Percentiles rank a stretch among this genome's conserved stretches.
Evolutionary conservation across 2,329 filamentous ascomycete species (phyloP).

Genomic region (Botrytis pseudocinerea): DNA sequence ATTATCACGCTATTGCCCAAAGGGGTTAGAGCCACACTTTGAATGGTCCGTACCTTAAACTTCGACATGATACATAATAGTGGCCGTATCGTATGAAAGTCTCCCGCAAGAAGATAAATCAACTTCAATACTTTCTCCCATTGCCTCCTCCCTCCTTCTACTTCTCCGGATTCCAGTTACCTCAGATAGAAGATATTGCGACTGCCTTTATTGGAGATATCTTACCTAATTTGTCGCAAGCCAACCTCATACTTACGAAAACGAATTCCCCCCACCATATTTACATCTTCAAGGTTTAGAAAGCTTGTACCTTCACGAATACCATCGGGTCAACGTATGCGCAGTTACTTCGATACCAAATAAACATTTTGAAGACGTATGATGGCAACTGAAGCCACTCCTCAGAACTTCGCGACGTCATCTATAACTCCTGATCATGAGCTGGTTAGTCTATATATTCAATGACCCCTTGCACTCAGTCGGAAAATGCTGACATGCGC

Average conservation of each 20-base stretch:
- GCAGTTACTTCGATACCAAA: conserved; percentile 37
- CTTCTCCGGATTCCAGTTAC: neutral
- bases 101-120: conserved; percentile 6
- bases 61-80: conserved; percentile 10
- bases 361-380: conserved; percentile 52
- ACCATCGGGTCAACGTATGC: conserved; percentile 34
- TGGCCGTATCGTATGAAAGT: conserved; percentile 15
- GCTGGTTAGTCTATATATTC: conserved; percentile 34
- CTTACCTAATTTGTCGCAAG: conserved; percentile 7
- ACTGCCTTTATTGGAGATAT: neutral
- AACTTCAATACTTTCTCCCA: neutral
- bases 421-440: conserved; percentile 38
- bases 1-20: neutral
- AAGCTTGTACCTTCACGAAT: conserved; percentile 28
- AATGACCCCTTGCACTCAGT: neutral
- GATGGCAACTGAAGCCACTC: conserved; percentile 64
- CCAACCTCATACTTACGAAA: conserved; percentile 5
- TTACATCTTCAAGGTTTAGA: conserved; percentile 8
- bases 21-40: neutral
- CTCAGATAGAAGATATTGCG: conserved; percentile 6
- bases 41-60: conserved; percentile 8
- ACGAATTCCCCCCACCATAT: conserved; percentile 13
- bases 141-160: neutral
- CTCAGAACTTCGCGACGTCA: conserved; percentile 47
- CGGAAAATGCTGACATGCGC: conserved; percentile 33